Conservation (phyloP, 1,139 yeast species). For the Blastobotrys raffinosifermentans region DNA sequence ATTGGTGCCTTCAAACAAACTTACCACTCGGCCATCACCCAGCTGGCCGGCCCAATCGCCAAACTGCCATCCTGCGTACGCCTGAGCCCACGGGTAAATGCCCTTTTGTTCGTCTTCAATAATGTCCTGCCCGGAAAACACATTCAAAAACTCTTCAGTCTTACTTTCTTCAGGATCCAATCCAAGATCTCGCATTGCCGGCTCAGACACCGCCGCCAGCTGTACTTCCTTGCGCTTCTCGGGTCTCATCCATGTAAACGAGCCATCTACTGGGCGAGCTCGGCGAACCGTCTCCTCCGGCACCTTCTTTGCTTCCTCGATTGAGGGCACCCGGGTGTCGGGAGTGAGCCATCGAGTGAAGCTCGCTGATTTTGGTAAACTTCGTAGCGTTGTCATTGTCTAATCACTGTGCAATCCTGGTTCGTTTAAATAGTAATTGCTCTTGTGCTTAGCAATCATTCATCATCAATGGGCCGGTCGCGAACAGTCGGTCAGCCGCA, state of each 20-base stretch:
- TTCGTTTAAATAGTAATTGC: too few species aligned
- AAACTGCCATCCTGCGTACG: constrained; percentile 95
- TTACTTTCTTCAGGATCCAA: constrained; percentile 39
- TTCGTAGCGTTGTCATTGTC: constrained; percentile 15
- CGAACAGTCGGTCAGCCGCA: too few species aligned
- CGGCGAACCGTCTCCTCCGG: constrained; percentile 36
- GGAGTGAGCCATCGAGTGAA: constrained; percentile 51
- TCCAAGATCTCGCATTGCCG: constrained; percentile 59
- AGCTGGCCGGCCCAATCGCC: constrained; percentile 96
- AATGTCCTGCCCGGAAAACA: constrained; percentile 59
- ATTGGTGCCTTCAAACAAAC: constrained; percentile 62
- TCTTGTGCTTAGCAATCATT: too few species aligned
- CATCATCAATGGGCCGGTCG: too few species aligned
- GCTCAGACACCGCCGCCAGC: constrained; percentile 53
- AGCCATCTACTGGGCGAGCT: constrained; percentile 65
- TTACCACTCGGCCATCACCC: constrained; percentile 91
- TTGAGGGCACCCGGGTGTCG: constrained; percentile 52
- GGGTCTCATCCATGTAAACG: constrained; percentile 49
- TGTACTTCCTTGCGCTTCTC: constrained; percentile 35
- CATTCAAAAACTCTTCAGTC: constrained; percentile 40
- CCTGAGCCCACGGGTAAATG: constrained; percentile 81
- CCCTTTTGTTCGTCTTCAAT: constrained; percentile 33
- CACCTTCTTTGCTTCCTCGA: constrained; percentile 44
- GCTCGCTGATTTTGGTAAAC: constrained; percentile 37
- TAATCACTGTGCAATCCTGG: too few species aligned